These are phyloP conservation scores for Yamadazyma spencermartinsiae DNA, from an alignment of 1,139 yeast species.

Conservation along the genomic window DNA sequence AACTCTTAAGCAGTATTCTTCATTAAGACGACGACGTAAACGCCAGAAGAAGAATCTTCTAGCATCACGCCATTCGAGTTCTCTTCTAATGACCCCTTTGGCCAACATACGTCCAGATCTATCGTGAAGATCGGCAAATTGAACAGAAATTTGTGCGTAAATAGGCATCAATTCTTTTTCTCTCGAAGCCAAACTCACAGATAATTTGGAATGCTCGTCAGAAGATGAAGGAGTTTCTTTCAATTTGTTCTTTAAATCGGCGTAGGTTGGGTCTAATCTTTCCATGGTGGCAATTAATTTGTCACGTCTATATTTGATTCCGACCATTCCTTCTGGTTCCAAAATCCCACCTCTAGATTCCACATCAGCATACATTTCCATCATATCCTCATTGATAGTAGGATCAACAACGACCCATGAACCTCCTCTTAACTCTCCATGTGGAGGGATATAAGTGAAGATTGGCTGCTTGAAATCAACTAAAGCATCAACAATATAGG, in stretches of 20 bases:
- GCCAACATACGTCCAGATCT: constrained; percentile 97
- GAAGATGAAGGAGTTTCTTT: constrained; percentile 51
- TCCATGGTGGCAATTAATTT: constrained; percentile 86
- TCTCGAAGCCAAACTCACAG: constrained; percentile 71
- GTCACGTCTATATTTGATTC: constrained; percentile 94
- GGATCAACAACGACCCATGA: constrained; percentile 99
- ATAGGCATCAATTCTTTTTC: constrained; percentile 82
- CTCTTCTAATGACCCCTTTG: constrained; percentile 85
- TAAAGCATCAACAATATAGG: constrained; percentile 94
- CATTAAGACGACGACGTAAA: constrained; percentile 91
- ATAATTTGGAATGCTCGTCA: constrained; percentile 66
- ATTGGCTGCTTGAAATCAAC: constrained; percentile 96
- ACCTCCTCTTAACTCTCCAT: constrained; percentile 98
- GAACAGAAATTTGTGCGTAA: constrained; percentile 89
- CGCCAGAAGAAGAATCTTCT: constrained; percentile 99
- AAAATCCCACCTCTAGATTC: constrained; percentile 98
- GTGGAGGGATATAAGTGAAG: constrained; percentile 94
- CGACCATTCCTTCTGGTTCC: constrained; percentile 99
- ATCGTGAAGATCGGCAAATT: constrained; percentile 97
- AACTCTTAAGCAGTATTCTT: constrained; percentile 80
- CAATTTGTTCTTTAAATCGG: constrained; percentile 61
- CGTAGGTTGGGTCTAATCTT: constrained; percentile 79
- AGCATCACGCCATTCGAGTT: constrained; percentile 80
- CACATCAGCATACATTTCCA: constrained; percentile 98
- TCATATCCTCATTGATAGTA: constrained; percentile 91